Percentiles rank a stretch among this genome's conserved stretches.
Conservation (phyloP, 208 protist species). For the Herpetomonas samuelpessoai region DNA sequence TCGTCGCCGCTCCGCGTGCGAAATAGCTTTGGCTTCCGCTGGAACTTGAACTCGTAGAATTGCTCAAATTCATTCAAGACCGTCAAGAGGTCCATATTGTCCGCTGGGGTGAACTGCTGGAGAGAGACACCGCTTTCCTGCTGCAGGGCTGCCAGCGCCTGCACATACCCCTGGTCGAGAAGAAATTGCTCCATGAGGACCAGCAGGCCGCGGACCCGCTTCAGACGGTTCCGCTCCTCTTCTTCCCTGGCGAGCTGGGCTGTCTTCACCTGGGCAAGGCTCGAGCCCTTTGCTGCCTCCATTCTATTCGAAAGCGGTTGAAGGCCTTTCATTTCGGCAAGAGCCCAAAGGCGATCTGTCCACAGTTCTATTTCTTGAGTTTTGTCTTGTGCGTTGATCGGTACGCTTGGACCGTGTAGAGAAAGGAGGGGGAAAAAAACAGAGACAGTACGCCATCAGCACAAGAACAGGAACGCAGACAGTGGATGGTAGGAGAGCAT, state of each 20-base stretch:
- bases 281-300: constrained; percentile 52
- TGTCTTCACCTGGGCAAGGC: constrained; percentile 73
- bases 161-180: constrained; percentile 79
- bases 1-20: constrained; percentile 33
- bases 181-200: constrained; percentile 85
- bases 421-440: too few species aligned
- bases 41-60: constrained; percentile 85
- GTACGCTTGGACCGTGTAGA: too few species aligned
- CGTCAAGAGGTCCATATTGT: constrained; percentile 89
- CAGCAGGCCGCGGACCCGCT: constrained; percentile 74
- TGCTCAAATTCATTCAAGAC: constrained; percentile 86
- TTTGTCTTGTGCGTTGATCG: too few species aligned
- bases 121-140: constrained; percentile 79
- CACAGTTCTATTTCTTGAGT: too few species aligned
- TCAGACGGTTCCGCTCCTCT: constrained; percentile 62
- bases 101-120: constrained; percentile 60
- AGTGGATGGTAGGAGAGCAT: too few species aligned
- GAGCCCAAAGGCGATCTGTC: too few species aligned
- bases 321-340: constrained; percentile 28
- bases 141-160: constrained; percentile 72
- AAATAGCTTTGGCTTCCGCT: constrained; percentile 81
- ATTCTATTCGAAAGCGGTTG: constrained; percentile 76
- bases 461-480: too few species aligned
- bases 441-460: too few species aligned
- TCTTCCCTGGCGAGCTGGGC: constrained; percentile 82